Percentiles rank a stretch among this genome's conserved stretches.
Conservation (phyloP, 1,139 yeast species). For the Candida albicans region DNA sequence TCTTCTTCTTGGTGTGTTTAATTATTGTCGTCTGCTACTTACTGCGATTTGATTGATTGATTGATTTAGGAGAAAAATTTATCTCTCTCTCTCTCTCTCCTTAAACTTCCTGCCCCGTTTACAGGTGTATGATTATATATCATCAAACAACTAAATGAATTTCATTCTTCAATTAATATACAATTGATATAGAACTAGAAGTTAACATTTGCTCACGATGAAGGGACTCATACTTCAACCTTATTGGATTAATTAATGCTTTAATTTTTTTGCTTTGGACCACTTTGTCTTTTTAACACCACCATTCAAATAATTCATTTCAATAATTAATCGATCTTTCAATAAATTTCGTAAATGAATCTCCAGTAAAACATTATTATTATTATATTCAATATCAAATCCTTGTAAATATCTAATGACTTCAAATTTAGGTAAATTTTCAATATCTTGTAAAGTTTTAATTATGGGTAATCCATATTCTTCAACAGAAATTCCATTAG, state of each 20-base stretch:
- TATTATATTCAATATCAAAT: slow-evolving; percentile 9
- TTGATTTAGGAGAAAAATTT: too few relatives aligned
- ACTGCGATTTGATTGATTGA: too few relatives aligned
- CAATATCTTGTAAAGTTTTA: slow-evolving; percentile 10
- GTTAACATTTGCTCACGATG: too few relatives aligned
- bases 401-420: slow-evolving; percentile 14
- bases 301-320: background rate
- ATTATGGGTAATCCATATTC: slow-evolving; percentile 15
- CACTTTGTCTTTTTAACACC: background rate
- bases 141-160: too few relatives aligned
- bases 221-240: too few relatives aligned
- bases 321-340: slow-evolving; percentile 7
- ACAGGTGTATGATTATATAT: too few relatives aligned
- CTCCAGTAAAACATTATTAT: slow-evolving; percentile 4
- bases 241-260: background rate
- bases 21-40: too few relatives aligned
- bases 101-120: too few relatives aligned
- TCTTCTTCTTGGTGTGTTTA: too few relatives aligned
- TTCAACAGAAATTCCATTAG: slow-evolving; percentile 13
- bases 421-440: slow-evolving; percentile 12
- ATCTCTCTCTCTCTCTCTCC: too few relatives aligned
- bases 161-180: too few relatives aligned
- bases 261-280: background rate
- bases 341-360: slow-evolving; percentile 6
- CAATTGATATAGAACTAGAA: too few relatives aligned